phyloP scores from a whole-genome alignment of 192 early-diverging fungal species.

The Rhizoclosmatium sp. region DNA sequence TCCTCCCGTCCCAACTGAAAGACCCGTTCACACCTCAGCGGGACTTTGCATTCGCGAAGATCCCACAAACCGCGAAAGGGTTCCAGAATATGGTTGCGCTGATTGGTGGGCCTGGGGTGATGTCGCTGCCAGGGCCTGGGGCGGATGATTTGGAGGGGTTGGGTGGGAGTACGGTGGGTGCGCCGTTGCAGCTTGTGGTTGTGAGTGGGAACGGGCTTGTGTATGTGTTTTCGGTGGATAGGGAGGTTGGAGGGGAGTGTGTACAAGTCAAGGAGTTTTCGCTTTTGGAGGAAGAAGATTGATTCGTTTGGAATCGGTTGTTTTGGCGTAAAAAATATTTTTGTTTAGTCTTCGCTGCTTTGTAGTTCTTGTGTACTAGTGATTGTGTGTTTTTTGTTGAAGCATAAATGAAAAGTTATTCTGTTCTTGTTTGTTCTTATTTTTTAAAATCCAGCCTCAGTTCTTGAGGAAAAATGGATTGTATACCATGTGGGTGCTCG shows the following conservation, averaged over 20 bases:
- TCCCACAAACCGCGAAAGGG: conserved; percentile 65
- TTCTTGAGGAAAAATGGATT: too few species aligned
- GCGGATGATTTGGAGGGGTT: neutral
- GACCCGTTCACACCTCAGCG: conserved; percentile 96
- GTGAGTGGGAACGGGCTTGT: conserved; percentile 90
- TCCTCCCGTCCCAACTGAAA: conserved; percentile 79
- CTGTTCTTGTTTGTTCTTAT: too few species aligned
- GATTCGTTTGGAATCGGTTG: neutral
- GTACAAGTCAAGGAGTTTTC: conserved; percentile 79
- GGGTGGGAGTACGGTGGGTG: conserved; percentile 42
- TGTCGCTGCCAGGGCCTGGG: neutral
- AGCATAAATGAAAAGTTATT: too few species aligned
- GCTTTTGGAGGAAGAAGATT: conserved; percentile 37
- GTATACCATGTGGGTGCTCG: too few species aligned
- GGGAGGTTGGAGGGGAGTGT: conserved; percentile 90
- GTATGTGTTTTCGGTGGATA: conserved; percentile 88
- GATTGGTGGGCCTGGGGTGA: conserved; percentile 17
- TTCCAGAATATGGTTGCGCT: conserved; percentile 56
- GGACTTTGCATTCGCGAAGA: conserved; percentile 92
- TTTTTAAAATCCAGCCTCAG: too few species aligned
- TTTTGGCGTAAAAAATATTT: too few species aligned
- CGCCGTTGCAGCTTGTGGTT: conserved; percentile 84
- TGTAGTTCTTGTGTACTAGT: too few species aligned
- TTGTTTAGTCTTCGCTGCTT: too few species aligned
- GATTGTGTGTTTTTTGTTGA: too few species aligned